phyloP scores from a whole-genome alignment of 202 grass and related monocot genomes.

The Tripidium arundinaceum region DNA sequence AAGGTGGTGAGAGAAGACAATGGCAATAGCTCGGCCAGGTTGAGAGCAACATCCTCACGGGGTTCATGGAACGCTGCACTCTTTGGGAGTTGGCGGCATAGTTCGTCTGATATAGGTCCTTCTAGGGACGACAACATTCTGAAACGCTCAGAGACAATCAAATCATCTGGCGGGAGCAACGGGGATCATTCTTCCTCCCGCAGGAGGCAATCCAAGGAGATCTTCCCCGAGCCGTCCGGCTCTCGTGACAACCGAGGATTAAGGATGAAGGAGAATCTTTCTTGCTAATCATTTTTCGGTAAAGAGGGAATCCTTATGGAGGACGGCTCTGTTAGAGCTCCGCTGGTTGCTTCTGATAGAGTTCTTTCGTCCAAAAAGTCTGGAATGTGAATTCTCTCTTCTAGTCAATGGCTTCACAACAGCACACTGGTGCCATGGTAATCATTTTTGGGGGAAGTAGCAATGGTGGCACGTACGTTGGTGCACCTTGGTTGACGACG shows the following conservation, averaged over 20 bases:
- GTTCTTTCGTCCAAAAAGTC: slow-evolving; percentile 18
- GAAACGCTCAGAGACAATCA: slow-evolving; percentile 63
- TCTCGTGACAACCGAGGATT: slow-evolving; percentile 77
- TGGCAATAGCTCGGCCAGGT: slow-evolving; percentile 56
- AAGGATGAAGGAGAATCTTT: slow-evolving; percentile 23
- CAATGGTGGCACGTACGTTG: slow-evolving; percentile 17
- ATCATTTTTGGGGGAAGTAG: slow-evolving; percentile 24
- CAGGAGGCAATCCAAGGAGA: slow-evolving; percentile 71
- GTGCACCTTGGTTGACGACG: slow-evolving; percentile 24
- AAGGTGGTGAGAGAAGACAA: slow-evolving; percentile 96
- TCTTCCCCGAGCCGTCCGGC: slow-evolving; percentile 78
- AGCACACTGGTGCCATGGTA: slow-evolving; percentile 25
- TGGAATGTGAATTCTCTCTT: slow-evolving; percentile 19
- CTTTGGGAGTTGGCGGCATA: slow-evolving; percentile 89
- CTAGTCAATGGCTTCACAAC: slow-evolving; percentile 20
- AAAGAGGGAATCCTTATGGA: background rate
- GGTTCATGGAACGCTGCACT: slow-evolving; percentile 94
- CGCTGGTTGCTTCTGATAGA: slow-evolving; percentile 2
- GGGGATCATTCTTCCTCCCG: slow-evolving; percentile 84
- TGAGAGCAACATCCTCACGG: slow-evolving; percentile 85
- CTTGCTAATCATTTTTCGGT: slow-evolving; percentile 34
- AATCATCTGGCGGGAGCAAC: slow-evolving; percentile 72
- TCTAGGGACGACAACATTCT: slow-evolving; percentile 62
- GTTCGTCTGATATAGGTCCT: slow-evolving; percentile 66
- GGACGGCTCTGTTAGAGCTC: slow-evolving; percentile 2